Conservation (phyloP, 2,329 filamentous ascomycete species). For the Talaromyces piceae region DNA sequence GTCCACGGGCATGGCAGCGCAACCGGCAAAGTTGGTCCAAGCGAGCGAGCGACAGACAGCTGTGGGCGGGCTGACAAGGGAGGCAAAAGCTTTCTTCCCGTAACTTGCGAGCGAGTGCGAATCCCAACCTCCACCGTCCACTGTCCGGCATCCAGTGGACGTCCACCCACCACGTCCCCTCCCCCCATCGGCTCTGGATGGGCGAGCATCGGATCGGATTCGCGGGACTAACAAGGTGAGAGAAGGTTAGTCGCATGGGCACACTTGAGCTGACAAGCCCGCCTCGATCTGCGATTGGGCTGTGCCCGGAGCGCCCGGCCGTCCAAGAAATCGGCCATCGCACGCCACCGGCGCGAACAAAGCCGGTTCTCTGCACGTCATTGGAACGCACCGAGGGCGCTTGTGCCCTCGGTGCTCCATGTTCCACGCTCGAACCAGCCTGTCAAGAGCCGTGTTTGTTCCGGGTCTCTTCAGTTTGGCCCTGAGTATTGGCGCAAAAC, state of each 20-base stretch:
- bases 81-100: too few relatives aligned
- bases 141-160: too few relatives aligned
- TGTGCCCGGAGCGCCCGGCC: conserved; percentile 21
- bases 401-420: not conserved
- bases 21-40: not conserved
- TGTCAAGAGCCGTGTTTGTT: not conserved
- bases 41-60: not conserved
- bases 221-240: conserved; percentile 3
- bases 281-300: conserved; percentile 34
- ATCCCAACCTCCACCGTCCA: too few relatives aligned
- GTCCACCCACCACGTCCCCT: too few relatives aligned
- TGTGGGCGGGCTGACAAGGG: not conserved
- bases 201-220: not conserved
- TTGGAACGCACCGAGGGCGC: not conserved
- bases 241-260: conserved; percentile 2
- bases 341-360: conserved; percentile 10
- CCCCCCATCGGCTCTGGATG: not conserved
- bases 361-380: not conserved
- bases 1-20: too few relatives aligned
- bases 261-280: conserved; percentile 26
- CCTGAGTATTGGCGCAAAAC: not conserved
- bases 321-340: conserved; percentile 6
- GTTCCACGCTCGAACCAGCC: not conserved
- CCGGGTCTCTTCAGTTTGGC: not conserved
- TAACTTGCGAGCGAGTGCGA: too few relatives aligned